Conservation (phyloP, 352 stramenopile genomes). For the Phytophthora pinifolia region DNA sequence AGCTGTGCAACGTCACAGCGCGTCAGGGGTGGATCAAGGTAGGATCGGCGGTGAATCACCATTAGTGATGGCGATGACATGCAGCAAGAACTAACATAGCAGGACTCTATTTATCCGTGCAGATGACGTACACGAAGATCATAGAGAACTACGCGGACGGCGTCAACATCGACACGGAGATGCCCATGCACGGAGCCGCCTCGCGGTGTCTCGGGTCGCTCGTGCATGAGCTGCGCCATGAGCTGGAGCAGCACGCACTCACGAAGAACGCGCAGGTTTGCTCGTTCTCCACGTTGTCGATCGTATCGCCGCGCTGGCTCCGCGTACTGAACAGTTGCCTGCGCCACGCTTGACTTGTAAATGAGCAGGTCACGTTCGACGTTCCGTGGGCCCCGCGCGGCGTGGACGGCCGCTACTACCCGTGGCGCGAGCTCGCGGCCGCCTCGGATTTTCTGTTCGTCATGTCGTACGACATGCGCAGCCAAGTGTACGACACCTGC, state of each 20-base stretch:
- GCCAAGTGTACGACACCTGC: constrained; percentile 91
- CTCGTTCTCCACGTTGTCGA: neutral
- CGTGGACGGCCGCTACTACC: constrained; percentile 84
- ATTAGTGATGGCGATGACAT: too few species aligned
- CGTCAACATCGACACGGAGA: constrained; percentile 86
- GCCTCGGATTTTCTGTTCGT: constrained; percentile 88
- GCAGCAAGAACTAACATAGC: neutral
- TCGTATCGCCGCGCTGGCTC: neutral
- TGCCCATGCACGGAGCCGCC: constrained; percentile 44
- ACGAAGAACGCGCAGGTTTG: constrained; percentile 66
- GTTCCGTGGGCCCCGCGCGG: constrained; percentile 75
- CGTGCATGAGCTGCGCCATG: constrained; percentile 60
- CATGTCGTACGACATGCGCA: constrained; percentile 94
- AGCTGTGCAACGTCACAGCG: constrained; percentile 54
- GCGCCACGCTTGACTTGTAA: neutral
- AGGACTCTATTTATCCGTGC: neutral
- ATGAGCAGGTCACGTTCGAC: constrained; percentile 74
- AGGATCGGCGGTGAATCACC: neutral
- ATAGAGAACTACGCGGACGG: constrained; percentile 72
- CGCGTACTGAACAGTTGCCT: constrained; percentile 6
- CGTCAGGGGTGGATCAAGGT: constrained; percentile 63
- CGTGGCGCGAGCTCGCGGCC: constrained; percentile 68
- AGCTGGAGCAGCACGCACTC: constrained; percentile 50
- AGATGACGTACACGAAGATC: constrained; percentile 62
- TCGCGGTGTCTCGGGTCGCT: constrained; percentile 55